Evolutionary conservation across 2,329 filamentous ascomycete genomes (phyloP).

Genomic region (Talaromyces sp.): DNA sequence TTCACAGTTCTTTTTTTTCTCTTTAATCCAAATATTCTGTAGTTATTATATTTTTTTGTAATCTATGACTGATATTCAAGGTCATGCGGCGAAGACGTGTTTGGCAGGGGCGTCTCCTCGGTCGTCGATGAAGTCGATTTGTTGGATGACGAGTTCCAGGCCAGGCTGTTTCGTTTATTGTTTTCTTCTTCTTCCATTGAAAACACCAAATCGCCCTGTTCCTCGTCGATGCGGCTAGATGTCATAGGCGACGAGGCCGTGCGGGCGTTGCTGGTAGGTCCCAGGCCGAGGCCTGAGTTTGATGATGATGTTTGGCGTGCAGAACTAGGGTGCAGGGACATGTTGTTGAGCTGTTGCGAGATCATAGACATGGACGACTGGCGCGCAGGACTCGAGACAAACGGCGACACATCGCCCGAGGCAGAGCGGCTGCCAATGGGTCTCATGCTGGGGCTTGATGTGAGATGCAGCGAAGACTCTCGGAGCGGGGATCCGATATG

Average conservation of each 20-base stretch:
- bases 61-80: slow-evolving; percentile 1
- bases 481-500: slow-evolving; percentile 63
- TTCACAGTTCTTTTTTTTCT: not conserved
- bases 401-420: slow-evolving; percentile 45
- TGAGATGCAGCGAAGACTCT: slow-evolving; percentile 50
- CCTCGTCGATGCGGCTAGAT: slow-evolving; percentile 44
- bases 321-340: slow-evolving; percentile 39
- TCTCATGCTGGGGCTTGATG: slow-evolving; percentile 46
- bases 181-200: slow-evolving; percentile 48
- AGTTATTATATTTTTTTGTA: not conserved
- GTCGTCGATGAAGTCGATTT: slow-evolving; percentile 27
- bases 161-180: slow-evolving; percentile 34
- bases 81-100: not conserved
- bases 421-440: slow-evolving; percentile 44
- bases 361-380: slow-evolving; percentile 58
- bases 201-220: slow-evolving; percentile 44
- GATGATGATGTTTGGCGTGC: slow-evolving; percentile 24
- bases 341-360: slow-evolving; percentile 49
- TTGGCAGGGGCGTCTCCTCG: slow-evolving; percentile 11
- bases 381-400: slow-evolving; percentile 51
- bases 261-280: slow-evolving; percentile 33
- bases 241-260: slow-evolving; percentile 41
- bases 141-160: slow-evolving; percentile 26
- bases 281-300: not conserved
- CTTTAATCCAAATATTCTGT: not conserved